A percentile compares a stretch with the other conserved stretches of the same genome.
phyloP scores from a whole-genome alignment of 192 early-diverging fungal genomes.

The Coemansia aciculifera region DNA sequence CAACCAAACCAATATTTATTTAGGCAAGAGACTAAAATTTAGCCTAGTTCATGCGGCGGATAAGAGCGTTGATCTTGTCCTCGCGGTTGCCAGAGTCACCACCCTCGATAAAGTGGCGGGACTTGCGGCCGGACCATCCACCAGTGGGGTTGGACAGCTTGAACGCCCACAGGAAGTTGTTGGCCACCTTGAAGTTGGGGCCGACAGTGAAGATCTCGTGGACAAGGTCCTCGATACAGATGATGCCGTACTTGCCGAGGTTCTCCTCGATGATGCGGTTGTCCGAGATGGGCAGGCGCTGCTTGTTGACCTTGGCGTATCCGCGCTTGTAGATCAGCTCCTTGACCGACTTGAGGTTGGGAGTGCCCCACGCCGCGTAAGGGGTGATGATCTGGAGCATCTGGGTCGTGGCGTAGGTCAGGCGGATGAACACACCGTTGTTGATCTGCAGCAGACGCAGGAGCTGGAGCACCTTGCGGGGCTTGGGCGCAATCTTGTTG shows the following conservation, averaged over 20 bases:
- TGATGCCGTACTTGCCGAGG: constrained; percentile 93
- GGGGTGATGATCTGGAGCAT: constrained; percentile 97
- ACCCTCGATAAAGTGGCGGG: constrained; percentile 94
- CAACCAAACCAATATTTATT: not conserved
- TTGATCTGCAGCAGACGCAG: constrained; percentile 99
- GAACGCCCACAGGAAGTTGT: constrained; percentile 99
- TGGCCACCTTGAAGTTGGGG: constrained; percentile 95
- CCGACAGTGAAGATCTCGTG: constrained; percentile 99
- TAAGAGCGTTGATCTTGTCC: constrained; percentile 92
- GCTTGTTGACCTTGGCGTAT: constrained; percentile 97
- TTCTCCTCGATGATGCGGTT: constrained; percentile 92
- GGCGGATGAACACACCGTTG: constrained; percentile 93
- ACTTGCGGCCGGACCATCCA: constrained; percentile 92
- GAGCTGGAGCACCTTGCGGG: constrained; percentile 98
- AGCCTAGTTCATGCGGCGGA: constrained; percentile 94
- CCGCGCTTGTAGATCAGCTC: constrained; percentile 99
- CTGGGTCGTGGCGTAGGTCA: constrained; percentile 95
- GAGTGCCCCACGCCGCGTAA: constrained; percentile 92
- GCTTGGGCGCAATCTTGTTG: constrained; percentile 99
- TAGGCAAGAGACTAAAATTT: not conserved
- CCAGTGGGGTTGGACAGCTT: constrained; percentile 98
- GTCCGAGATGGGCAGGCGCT: constrained; percentile 94
- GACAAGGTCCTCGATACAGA: constrained; percentile 97
- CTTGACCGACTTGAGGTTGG: constrained; percentile 97
- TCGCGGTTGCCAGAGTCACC: constrained; percentile 98